Percentiles rank a stretch among this genome's conserved stretches.
These are phyloP conservation scores for Diaporthe australafricana DNA, from an alignment of 2,329 filamentous ascomycete species.

Conservation along the genomic window DNA sequence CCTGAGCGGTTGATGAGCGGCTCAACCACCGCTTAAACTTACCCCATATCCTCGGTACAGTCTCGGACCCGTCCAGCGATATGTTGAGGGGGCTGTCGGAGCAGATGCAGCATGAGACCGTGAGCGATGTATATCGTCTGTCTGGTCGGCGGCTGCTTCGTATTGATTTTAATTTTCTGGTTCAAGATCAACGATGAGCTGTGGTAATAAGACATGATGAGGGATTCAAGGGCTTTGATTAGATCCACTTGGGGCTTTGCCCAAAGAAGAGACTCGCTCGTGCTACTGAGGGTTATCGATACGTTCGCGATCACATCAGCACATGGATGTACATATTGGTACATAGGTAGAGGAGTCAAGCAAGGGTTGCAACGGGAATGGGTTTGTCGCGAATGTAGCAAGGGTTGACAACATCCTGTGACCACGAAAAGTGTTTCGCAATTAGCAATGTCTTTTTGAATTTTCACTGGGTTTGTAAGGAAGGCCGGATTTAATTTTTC, in stretches of 20 bases:
- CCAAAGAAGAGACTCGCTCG: background rate
- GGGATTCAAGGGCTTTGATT: background rate
- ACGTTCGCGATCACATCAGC: background rate
- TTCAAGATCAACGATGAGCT: background rate
- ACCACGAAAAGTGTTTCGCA: no score
- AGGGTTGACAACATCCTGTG: no score
- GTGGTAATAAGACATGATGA: background rate
- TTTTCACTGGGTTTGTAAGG: no score
- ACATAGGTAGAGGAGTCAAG: background rate
- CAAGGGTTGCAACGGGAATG: background rate
- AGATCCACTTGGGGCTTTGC: background rate
- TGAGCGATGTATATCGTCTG: background rate
- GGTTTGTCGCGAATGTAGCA: no score
- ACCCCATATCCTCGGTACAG: no score
- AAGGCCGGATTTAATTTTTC: no score
- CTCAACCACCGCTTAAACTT: no score
- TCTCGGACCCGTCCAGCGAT: background rate
- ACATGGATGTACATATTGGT: no score
- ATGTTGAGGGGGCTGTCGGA: background rate
- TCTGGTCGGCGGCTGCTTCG: background rate
- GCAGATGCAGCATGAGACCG: background rate
- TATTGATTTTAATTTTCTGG: background rate
- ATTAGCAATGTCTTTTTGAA: no score
- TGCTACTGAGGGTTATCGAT: background rate
- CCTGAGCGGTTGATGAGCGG: no score